These are phyloP conservation scores for Heritiera fomes DNA, from an alignment of 345 rosid species.

Conservation along the genomic window DNA sequence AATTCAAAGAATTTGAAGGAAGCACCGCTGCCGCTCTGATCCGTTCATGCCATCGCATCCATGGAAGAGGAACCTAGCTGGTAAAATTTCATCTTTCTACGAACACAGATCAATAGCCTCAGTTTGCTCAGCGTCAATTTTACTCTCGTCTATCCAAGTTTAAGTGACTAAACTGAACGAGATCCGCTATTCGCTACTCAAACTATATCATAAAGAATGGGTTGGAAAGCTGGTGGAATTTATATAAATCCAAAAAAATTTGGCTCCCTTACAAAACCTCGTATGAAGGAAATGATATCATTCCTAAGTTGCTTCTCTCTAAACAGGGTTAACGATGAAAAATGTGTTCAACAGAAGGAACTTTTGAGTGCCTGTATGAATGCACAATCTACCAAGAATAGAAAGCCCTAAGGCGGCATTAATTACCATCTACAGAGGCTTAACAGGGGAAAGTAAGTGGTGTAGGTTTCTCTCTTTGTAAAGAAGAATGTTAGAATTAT, in stretches of 20 bases:
- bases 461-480: too few relatives aligned
- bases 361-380: constrained; percentile 65
- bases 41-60: too few relatives aligned
- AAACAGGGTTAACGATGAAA: constrained; percentile 53
- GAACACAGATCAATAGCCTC: too few relatives aligned
- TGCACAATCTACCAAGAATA: constrained; percentile 58
- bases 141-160: too few relatives aligned
- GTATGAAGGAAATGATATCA: constrained; percentile 81
- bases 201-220: constrained; percentile 46
- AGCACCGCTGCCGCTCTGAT: too few relatives aligned
- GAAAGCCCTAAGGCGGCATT: constrained; percentile 69
- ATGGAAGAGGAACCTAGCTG: too few relatives aligned
- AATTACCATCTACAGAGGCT: constrained; percentile 68
- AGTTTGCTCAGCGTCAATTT: too few relatives aligned
- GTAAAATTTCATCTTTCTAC: too few relatives aligned
- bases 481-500: neutral
- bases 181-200: too few relatives aligned
- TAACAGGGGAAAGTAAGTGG: too few relatives aligned
- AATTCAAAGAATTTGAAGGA: too few relatives aligned
- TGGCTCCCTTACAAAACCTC: constrained; percentile 61
- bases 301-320: constrained; percentile 73
- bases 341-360: constrained; percentile 59
- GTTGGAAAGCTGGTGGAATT: constrained; percentile 58
- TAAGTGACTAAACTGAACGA: too few relatives aligned
- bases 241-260: constrained; percentile 76